Conservation (phyloP, 2,329 filamentous ascomycete genomes). For the Verticillium alfalfae region DNA sequence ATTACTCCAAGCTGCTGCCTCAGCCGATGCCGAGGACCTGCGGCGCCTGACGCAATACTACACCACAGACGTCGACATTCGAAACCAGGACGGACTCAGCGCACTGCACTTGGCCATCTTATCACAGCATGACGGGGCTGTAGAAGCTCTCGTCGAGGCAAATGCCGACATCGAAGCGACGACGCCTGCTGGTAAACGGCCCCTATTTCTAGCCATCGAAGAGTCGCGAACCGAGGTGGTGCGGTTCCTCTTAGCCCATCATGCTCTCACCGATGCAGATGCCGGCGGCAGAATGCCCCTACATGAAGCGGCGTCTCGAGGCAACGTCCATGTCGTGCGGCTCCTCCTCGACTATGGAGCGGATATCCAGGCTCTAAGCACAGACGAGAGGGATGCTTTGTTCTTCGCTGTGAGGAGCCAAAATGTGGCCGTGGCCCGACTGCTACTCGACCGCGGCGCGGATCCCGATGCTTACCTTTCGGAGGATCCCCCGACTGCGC, state of each 20-base stretch:
- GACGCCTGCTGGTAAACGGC: background rate
- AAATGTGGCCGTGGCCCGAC: background rate
- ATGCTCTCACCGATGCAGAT: background rate
- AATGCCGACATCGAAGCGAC: background rate
- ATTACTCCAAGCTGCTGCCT: background rate
- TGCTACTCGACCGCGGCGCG: constrained; percentile 3
- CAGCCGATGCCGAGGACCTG: background rate
- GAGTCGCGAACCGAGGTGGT: background rate
- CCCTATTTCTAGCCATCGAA: background rate
- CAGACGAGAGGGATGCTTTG: background rate
- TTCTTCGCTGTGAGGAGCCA: background rate
- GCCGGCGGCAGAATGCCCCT: background rate
- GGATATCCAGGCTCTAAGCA: background rate
- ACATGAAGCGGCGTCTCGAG: background rate
- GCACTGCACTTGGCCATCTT: background rate
- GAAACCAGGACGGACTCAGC: background rate
- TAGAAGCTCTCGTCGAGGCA: background rate
- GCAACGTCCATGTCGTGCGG: background rate
- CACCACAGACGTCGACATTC: background rate
- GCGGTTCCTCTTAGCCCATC: background rate
- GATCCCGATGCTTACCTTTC: background rate
- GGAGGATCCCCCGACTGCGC: background rate
- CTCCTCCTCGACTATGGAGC: background rate
- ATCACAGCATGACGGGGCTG: background rate
- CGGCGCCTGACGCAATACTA: background rate